A percentile compares a stretch with the other conserved stretches of the same genome.
Conservation (phyloP, 1,284 basidiomycete species). For the Ceratobasidium sp. region DNA sequence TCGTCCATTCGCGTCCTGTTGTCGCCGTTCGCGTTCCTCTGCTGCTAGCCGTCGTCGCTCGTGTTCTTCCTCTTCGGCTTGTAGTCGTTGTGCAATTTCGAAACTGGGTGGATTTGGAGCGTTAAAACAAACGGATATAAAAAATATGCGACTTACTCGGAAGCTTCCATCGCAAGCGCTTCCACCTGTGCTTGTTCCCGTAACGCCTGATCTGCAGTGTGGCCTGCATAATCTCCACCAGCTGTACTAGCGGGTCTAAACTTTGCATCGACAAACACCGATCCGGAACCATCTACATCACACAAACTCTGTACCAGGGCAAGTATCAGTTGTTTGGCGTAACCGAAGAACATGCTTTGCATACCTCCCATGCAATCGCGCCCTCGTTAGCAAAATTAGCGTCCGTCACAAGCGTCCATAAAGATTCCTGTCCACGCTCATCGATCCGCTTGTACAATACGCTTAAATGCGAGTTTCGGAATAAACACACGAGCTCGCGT, state of each 20-base stretch:
- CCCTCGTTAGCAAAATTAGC: slow-evolving; percentile 47
- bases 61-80: slow-evolving; percentile 77
- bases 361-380: slow-evolving; percentile 57
- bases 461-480: slow-evolving; percentile 90
- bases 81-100: slow-evolving; percentile 76
- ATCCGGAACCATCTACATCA: slow-evolving; percentile 83
- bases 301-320: slow-evolving; percentile 90
- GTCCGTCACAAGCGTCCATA: slow-evolving; percentile 45
- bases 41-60: slow-evolving; percentile 51
- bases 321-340: slow-evolving; percentile 62
- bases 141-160: slow-evolving; percentile 62
- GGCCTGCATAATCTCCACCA: slow-evolving; percentile 84
- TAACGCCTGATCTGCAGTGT: slow-evolving; percentile 73
- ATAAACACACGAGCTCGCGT: slow-evolving; percentile 78
- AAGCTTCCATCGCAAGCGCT: slow-evolving; percentile 57
- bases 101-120: slow-evolving; percentile 59
- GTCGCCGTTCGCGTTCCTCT: slow-evolving; percentile 28
- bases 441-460: slow-evolving; percentile 77
- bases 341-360: not conserved
- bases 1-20: not conserved
- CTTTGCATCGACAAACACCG: slow-evolving; percentile 80
- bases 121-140: slow-evolving; percentile 21
- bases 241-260: slow-evolving; percentile 74
- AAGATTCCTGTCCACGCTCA: slow-evolving; percentile 48
- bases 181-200: slow-evolving; percentile 50